Base-by-base conservation (phyloP, 768 basidiomycete genomes). In the Naganishia friedmannii region DNA sequence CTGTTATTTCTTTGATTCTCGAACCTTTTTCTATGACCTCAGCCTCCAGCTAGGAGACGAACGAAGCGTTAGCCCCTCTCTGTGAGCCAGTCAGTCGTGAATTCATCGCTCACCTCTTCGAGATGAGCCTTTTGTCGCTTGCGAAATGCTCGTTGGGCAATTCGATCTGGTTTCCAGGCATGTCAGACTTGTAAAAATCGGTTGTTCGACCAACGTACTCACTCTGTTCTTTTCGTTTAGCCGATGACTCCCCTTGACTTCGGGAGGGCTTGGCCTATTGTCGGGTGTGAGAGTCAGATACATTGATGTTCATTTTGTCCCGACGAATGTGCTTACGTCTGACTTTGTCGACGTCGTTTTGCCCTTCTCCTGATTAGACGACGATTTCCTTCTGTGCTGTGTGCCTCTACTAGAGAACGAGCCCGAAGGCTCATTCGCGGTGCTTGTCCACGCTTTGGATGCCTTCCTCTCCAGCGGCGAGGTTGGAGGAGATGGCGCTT, bases 181-280 rank as follows among this genome's bases (percentile, higher is more conserved):
- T 34, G 55, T 26, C 17, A 31, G 21, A 1, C 7, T n/a, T 31
- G 37, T 13, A 23, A 58, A 17, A 0, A 26, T 1, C 1, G 6
- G 37, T 29, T 23, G 3, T 39, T 56, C 13, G 34, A n/a, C 54
- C 13, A 12, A n/a, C 28, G 46, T 51, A 21, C 68, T 46, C 28
- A 70, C 69, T 70, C 39, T 70, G 69, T 45, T 70, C 69, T 56
- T 70, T 70, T 23, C 69, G 31, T 53, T 70, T 70, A 2, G 56
- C 56, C 3, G 68, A 69, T 9, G 68, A 69, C 37, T 69, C 68
- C 8, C 68, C 68, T 37, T 58, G 56, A 46, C 56, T 58, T 58
- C 68, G 23, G 2, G 68, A 69, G 17, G 60, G 39, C 15, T 63
- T 63, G 10, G 60, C 13, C 60, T 63, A 23, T 10, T 4, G 29